phyloP scores from a whole-genome alignment of 768 basidiomycete genomes.

The Xerocomellus dryophilus region DNA sequence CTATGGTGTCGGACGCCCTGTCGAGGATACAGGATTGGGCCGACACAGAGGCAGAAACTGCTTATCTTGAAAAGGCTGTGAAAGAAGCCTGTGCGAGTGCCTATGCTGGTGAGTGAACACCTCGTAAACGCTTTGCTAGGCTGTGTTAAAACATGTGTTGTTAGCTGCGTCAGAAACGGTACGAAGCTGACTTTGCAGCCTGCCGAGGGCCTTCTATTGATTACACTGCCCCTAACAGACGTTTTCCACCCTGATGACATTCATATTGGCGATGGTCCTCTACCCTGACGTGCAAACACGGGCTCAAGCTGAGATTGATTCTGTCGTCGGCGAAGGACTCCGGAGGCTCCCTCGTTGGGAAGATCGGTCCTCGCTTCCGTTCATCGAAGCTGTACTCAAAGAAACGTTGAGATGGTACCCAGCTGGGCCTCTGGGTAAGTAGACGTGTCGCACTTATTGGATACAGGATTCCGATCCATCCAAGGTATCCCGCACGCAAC shows the following conservation, averaged over 20 bases:
- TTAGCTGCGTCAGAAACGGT: constrained; percentile 25
- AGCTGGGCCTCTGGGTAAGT: constrained; percentile 10
- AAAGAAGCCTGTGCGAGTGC: constrained; percentile 25
- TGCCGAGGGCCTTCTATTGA: constrained; percentile 1
- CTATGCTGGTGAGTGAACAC: constrained; percentile 13
- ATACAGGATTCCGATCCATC: background rate
- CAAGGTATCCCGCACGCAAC: constrained; percentile 32
- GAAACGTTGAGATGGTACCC: constrained; percentile 29
- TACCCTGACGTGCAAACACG: constrained; percentile 24
- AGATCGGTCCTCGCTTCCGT: constrained; percentile 20
- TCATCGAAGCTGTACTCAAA: constrained; percentile 20
- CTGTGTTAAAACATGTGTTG: constrained; percentile 6
- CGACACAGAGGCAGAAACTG: constrained; percentile 3
- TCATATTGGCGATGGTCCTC: constrained; percentile 26
- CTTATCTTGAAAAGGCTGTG: constrained; percentile 18
- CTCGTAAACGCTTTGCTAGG: background rate
- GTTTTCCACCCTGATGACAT: constrained; percentile 16
- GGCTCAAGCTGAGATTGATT: constrained; percentile 20
- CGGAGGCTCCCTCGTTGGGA: constrained; percentile 21
- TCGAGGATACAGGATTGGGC: constrained; percentile 8
- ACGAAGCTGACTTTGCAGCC: constrained; percentile 1
- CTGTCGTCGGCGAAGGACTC: constrained; percentile 16
- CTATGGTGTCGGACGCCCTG: constrained; percentile 26
- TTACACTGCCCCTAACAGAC: constrained; percentile 16
- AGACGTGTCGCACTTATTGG: background rate